Base-by-base conservation (phyloP, 805 yeast species). In the Crinitomyces ghanaensis region DNA sequence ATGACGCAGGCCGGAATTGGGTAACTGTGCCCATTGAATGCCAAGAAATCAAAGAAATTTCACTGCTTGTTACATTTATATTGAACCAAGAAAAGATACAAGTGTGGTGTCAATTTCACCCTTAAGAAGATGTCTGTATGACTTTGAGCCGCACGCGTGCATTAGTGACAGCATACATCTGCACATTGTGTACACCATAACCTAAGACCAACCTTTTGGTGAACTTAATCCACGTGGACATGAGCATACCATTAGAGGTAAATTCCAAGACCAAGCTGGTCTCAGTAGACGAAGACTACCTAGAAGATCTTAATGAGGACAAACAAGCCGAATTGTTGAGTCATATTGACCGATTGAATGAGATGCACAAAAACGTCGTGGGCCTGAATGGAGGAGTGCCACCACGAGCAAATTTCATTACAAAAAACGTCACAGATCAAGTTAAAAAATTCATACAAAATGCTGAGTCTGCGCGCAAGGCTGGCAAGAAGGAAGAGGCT, bases 301-400 rank as follows among this genome's bases (percentile, higher is more conserved):
- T 31, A 19, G 38, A 39, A 9, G 24, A 26, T 5, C 32, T 43
- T 5, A 20, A 28, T 11, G 33, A 34, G 15, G 31, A 27, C 21
- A 37, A 42, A 30, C 42, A 41, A 11, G 36, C 45, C 23, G 49
- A 38, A 23, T 44, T 49, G 18, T 37, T 37, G 20, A 27, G 18
- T n/a, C 46, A 47, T 13, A 32, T 53, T 11, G 50, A 39, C 11
- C 39, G 40, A 17, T 41, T 59, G 14, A 59, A 61, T 42, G 36
- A 35, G 30, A 42, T 59, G 19, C 41, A 43, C 44, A 40, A 48
- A 17, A 53, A 52, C 35, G 43, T 60, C 29, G 42, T 51, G 9
- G 43, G 38, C 14, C 28, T 45, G 30, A 45, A 47, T 24, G 50
- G 47, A 31, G 59, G 56, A 13, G 45, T 56, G n/a, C 66, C 66